A percentile compares a stretch with the other conserved stretches of the same genome.
phyloP scores from a whole-genome alignment of 2,329 filamentous ascomycete genomes.

The Lasiodiplodia hormozganensis region DNA sequence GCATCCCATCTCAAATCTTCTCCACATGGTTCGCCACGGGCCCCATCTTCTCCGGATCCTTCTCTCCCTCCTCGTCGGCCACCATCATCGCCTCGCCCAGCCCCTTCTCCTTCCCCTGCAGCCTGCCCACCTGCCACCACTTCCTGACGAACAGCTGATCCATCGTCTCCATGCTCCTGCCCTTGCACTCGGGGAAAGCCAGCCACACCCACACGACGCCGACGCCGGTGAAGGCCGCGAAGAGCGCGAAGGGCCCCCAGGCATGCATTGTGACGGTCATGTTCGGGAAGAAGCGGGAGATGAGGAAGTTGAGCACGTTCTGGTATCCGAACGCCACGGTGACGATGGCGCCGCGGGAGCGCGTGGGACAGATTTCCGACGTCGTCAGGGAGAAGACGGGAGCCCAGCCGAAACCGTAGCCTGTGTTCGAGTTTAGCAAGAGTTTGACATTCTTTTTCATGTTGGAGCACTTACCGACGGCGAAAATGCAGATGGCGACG shows the following conservation, averaged over 20 bases:
- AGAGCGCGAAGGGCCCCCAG: constrained; percentile 12
- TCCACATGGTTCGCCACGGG: not conserved
- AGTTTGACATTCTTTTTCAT: not conserved
- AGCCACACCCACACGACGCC: constrained; percentile 8
- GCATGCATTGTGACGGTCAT: constrained; percentile 3
- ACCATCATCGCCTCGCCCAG: not conserved
- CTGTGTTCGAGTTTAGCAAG: not conserved
- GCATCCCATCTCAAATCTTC: not conserved
- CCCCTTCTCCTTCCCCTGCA: not conserved
- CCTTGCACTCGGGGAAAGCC: constrained; percentile 10
- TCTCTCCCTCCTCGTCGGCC: not conserved
- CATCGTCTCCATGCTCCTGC: constrained; percentile 10
- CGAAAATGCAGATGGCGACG: constrained; percentile 5
- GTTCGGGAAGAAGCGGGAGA: constrained; percentile 12
- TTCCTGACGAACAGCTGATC: not conserved
- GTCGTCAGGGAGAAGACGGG: constrained; percentile 2
- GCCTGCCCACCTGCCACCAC: constrained; percentile 3
- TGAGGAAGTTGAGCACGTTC: constrained; percentile 14
- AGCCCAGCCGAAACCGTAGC: constrained; percentile 11
- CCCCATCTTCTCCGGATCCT: not conserved
- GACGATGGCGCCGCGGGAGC: constrained; percentile 1
- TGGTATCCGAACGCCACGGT: constrained; percentile 3
- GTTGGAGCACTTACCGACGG: not conserved
- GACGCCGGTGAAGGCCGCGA: not conserved
- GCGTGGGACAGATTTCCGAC: constrained; percentile 10